Evolutionary conservation across 1,284 basidiomycete genomes (phyloP).

Genomic region (Heterobasidion irregulare): DNA sequence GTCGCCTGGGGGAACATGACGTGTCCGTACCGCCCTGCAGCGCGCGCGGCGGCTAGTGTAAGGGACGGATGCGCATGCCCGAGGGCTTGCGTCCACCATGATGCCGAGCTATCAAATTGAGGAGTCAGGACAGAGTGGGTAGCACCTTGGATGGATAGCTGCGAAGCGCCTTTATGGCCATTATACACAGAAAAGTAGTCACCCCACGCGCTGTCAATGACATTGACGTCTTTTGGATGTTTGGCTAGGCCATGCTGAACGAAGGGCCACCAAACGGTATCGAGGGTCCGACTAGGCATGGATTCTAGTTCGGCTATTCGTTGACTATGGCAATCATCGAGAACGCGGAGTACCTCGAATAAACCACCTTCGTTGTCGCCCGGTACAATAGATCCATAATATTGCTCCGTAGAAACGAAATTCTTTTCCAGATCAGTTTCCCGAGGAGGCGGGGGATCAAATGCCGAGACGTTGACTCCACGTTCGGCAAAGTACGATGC

Average conservation of each 20-base stretch:
- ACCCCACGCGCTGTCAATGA: constrained; percentile 86
- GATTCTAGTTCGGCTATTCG: constrained; percentile 67
- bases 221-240: constrained; percentile 67
- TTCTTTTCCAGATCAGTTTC: constrained; percentile 43
- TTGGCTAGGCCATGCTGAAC: constrained; percentile 82
- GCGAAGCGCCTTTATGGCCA: constrained; percentile 18
- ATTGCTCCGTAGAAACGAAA: constrained; percentile 48
- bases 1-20: constrained; percentile 92
- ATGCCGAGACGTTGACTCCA: constrained; percentile 49
- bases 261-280: constrained; percentile 95
- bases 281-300: constrained; percentile 73
- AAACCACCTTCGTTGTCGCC: constrained; percentile 30
- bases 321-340: constrained; percentile 56
- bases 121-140: constrained; percentile 48
- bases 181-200: constrained; percentile 80
- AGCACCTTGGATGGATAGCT: constrained; percentile 6
- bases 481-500: constrained; percentile 70
- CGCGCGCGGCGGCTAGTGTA: constrained; percentile 80
- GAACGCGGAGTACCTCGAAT: constrained; percentile 43
- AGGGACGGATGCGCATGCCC: constrained; percentile 79
- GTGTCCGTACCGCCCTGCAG: constrained; percentile 92
- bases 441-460: constrained; percentile 55
- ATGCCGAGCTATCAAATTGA: constrained; percentile 87
- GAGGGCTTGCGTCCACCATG: constrained; percentile 97
- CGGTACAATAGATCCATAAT: constrained; percentile 53